Evolutionary conservation across 108 stramenopile genomes (phyloP).

Genomic region (Pinguiococcus pyrenoidosus): DNA sequence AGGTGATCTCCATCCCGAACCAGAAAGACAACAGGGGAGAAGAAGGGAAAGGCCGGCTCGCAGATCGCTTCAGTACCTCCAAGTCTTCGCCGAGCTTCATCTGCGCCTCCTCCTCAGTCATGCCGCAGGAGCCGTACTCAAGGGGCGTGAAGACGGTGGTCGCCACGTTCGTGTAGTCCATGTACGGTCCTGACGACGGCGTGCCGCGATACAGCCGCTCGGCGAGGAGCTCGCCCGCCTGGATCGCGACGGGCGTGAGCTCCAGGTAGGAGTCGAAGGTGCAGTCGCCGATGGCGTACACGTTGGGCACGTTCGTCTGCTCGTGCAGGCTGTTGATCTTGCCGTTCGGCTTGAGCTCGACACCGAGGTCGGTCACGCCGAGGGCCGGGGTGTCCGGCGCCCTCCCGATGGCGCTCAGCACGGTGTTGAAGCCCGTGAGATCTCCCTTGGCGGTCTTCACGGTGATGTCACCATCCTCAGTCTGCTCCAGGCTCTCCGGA

Average conservation of each 20-base stretch:
- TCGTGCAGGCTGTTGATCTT: constrained; percentile 66
- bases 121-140: constrained; percentile 84
- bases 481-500: constrained; percentile 60
- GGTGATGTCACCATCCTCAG: constrained; percentile 6
- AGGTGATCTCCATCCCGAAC: constrained; percentile 62
- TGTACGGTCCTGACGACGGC: constrained; percentile 53
- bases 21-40: no score
- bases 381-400: constrained; percentile 61
- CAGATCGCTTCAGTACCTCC: no score
- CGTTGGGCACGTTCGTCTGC: constrained; percentile 69
- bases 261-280: constrained; percentile 96
- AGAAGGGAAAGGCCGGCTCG: no score
- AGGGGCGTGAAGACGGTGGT: constrained; percentile 95
- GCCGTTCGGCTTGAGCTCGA: constrained; percentile 49
- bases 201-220: constrained; percentile 79
- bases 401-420: constrained; percentile 83
- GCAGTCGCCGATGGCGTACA: constrained; percentile 96
- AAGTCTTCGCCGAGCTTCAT: constrained; percentile 15
- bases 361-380: constrained; percentile 59
- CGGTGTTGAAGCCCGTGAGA: constrained; percentile 34
- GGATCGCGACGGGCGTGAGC: constrained; percentile 93
- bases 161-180: constrained; percentile 82
- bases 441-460: not conserved
- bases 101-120: constrained; percentile 83
- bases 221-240: constrained; percentile 72